These are phyloP conservation scores for Lyophyllum atratum DNA, from an alignment of 768 basidiomycete genomes.

Conservation along the genomic window DNA sequence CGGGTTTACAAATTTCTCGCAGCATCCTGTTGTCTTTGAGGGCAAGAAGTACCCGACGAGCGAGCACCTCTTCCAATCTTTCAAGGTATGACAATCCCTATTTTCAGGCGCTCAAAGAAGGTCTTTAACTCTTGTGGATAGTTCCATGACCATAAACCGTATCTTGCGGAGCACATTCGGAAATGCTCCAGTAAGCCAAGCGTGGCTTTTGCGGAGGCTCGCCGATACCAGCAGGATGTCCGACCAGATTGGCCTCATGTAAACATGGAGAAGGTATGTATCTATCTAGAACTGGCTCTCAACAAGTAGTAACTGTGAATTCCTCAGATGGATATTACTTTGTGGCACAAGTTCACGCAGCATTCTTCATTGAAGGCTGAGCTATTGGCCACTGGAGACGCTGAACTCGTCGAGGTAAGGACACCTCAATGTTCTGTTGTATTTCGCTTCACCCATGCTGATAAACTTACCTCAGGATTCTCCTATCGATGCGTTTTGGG, in stretches of 20 bases:
- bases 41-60: constrained; percentile 70
- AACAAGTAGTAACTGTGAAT: not conserved
- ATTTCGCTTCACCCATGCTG: not conserved
- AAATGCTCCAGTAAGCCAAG: constrained; percentile 59
- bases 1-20: constrained; percentile 75
- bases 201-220: constrained; percentile 67
- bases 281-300: not conserved
- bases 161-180: constrained; percentile 71
- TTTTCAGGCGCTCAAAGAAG: not conserved
- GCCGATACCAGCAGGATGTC: constrained; percentile 56
- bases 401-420: constrained; percentile 72
- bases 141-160: constrained; percentile 60
- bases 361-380: constrained; percentile 56
- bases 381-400: constrained; percentile 65
- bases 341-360: constrained; percentile 73
- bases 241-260: constrained; percentile 68
- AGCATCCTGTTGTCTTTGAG: constrained; percentile 59
- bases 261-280: constrained; percentile 60
- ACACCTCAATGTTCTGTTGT: not conserved
- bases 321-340: constrained; percentile 63
- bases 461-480: constrained; percentile 48
- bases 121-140: constrained; percentile 21
- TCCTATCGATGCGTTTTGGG: constrained; percentile 76
- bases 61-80: constrained; percentile 76
- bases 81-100: constrained; percentile 49